Evolutionary conservation across 2,329 filamentous ascomycete genomes (phyloP), one percentile per base, ranked within the genome.

Genomic region (Arthrobotrys sphaeroides): DNA sequence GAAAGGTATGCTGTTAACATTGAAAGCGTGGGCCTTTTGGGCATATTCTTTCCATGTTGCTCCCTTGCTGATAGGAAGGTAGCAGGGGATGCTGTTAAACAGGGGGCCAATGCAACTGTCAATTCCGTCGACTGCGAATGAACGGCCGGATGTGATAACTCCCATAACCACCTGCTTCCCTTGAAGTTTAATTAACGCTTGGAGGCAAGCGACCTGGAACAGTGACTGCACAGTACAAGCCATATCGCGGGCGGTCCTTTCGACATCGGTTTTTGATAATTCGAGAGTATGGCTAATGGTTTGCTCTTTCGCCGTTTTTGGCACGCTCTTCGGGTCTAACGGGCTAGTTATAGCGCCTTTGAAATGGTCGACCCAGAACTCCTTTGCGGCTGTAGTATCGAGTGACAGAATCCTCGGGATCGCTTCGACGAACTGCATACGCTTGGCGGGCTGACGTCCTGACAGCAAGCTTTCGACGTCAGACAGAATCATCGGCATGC

Each of bases 61-160:
- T 81, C 77, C 59, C 33, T 61, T 55, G 18, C 49, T 24, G 28
- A 5, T 82, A 75, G 12, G 86, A 78, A 89, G 82, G 65, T 87
- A 85, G 80, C 91, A 93, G 0, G 94, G 93, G 0, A 97, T 84
- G 0, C 93, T 97, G 80, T 97, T 97, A 85, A 97, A 96, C 18
- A 97, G 83, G 0, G 94, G 94, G 0, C 94, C 94, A 43, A 95
- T 87, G 0, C 91, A 87, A 20, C 85, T 80, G 51, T 93, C 90
- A 1, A 89, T 86, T 1, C 85, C 85, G 5, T 90, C 86, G 10
- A 93, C 83, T 45, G 91, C 87, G 3, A 96, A 87, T 0, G 89
- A 87, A 73, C 94, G 87, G 0, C 94, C 94, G 5, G 93, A 95
- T 0, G 92, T 86, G 10, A 97, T 86, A 18, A 96, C 84, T 0